Base-by-base conservation (phyloP, 148 eudicot genomes). In the Rheum nobile region DNA sequence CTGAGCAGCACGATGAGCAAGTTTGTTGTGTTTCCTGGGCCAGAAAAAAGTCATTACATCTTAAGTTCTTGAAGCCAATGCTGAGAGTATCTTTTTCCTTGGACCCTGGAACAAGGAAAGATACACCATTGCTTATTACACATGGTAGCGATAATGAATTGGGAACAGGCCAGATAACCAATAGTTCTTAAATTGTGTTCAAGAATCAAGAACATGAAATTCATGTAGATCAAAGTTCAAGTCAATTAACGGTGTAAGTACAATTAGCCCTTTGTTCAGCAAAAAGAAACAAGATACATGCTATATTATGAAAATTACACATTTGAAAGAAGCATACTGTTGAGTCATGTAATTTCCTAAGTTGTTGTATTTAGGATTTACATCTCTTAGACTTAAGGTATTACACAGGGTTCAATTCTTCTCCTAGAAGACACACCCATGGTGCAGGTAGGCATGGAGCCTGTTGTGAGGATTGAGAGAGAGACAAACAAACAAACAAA, bases 41-140 rank as follows among this genome's bases (percentile, higher is more conserved):
- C n/a, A n/a, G n/a, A n/a, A n/a, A n/a, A n/a, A n/a, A n/a, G n/a
- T n/a, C n/a, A n/a, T n/a, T n/a, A n/a, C n/a, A n/a, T n/a, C n/a
- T n/a, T 32, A 76, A 41, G 73, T 28, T 54, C 46, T 46, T 29
- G n/a, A 6, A 42, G 63, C 17, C 57, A 32, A 12, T 29, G 55
- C 55, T 35, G 42, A 74, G 69, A 85, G 75, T 44, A 90, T 90
- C 90, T 92, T 92, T 88, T 92, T 92, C 80, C 97, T 83, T 28
- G 97, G 97, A 72, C 96, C 96, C 96, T 90, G 86, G n/a, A 71
- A 80, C 65, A 75, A 75, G 39, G 9, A 68, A 24, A 46, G 8
- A 65, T 32, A 32, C 0, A 65, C 34, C 67, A 28, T 17, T 34
- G 41, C 11, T 65, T 65, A 65, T 65, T 57, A 26, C 0, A 26